phyloP scores from a whole-genome alignment of 441 rosid genomes.

The Gossypium lobatum region DNA sequence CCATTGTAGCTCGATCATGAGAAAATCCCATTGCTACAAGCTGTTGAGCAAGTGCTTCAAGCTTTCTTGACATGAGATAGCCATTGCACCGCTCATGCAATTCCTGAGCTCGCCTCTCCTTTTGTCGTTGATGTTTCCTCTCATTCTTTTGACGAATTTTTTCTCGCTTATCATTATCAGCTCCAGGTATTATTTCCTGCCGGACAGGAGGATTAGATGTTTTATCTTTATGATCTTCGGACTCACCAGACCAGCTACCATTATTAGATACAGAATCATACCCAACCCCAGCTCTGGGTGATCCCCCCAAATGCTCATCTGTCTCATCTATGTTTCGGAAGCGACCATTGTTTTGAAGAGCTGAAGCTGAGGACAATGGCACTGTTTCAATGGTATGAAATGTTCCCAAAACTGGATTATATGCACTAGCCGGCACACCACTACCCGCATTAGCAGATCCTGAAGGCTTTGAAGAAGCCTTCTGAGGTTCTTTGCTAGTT shows the following conservation, averaged over 20 bases:
- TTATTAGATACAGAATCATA: conserved; percentile 70
- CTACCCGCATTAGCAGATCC: conserved; percentile 35
- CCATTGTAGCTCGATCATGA: conserved; percentile 65
- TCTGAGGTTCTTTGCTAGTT: conserved; percentile 35
- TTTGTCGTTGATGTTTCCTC: conserved; percentile 84
- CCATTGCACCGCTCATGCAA: conserved; percentile 64
- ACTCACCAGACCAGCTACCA: conserved; percentile 84
- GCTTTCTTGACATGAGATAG: conserved; percentile 70
- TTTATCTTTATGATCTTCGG: conserved; percentile 74
- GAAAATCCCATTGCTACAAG: conserved; percentile 82
- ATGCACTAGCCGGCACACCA: conserved; percentile 50
- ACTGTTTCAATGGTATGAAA: conserved; percentile 58
- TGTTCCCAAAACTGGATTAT: conserved; percentile 60
- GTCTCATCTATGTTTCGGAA: conserved; percentile 60
- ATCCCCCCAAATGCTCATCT: conserved; percentile 42
- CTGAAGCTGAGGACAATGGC: conserved; percentile 31
- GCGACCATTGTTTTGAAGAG: conserved; percentile 45
- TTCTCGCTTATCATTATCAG: conserved; percentile 62
- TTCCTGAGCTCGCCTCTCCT: conserved; percentile 78
- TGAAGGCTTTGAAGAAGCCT: conserved; percentile 37
- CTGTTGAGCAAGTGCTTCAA: conserved; percentile 63
- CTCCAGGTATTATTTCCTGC: conserved; percentile 52
- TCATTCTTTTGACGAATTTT: conserved; percentile 80
- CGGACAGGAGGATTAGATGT: conserved; percentile 28
- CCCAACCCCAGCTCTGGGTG: conserved; percentile 42